Percentiles rank a stretch among this genome's conserved stretches.
These are phyloP conservation scores for Penicillium roqueforti DNA, from an alignment of 495 filamentous ascomycete species.

Conservation along the genomic window DNA sequence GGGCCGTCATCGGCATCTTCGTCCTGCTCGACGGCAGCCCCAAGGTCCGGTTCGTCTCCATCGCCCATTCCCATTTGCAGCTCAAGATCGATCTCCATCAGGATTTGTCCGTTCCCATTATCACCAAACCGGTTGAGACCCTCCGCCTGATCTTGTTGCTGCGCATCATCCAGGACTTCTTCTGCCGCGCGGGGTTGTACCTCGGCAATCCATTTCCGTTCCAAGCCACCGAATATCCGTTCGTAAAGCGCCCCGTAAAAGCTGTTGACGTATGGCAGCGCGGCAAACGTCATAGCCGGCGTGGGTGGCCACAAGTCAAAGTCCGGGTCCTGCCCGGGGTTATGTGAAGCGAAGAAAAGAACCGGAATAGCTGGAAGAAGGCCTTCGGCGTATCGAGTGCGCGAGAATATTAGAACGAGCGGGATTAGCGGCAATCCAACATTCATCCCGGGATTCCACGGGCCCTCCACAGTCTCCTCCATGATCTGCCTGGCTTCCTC, in stretches of 20 bases:
- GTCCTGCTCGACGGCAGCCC: slow-evolving; percentile 14
- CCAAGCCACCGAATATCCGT: slow-evolving; percentile 56
- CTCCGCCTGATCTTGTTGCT: slow-evolving; percentile 43
- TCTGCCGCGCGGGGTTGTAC: slow-evolving; percentile 59
- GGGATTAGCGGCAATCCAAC: slow-evolving; percentile 62
- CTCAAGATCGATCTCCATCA: slow-evolving; percentile 46
- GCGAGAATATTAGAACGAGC: slow-evolving; percentile 53
- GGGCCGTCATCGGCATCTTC: slow-evolving; percentile 22
- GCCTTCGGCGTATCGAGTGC: slow-evolving; percentile 55
- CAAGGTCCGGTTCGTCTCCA: slow-evolving; percentile 27
- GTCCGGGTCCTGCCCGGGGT: slow-evolving; percentile 40
- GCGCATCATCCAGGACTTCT: slow-evolving; percentile 43
- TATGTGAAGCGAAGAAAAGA: slow-evolving; percentile 54
- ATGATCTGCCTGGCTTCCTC: slow-evolving; percentile 53
- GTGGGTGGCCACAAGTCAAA: slow-evolving; percentile 68
- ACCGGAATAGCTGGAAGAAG: slow-evolving; percentile 60
- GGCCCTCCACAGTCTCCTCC: slow-evolving; percentile 34
- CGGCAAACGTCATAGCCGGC: slow-evolving; percentile 61
- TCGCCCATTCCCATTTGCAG: slow-evolving; percentile 41
- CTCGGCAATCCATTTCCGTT: slow-evolving; percentile 62
- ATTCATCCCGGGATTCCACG: slow-evolving; percentile 41
- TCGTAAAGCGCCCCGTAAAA: slow-evolving; percentile 65
- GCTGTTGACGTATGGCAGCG: slow-evolving; percentile 64
- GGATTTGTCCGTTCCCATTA: slow-evolving; percentile 35
- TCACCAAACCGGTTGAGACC: slow-evolving; percentile 37